phyloP scores from a whole-genome alignment of 352 stramenopile genomes.

The Lagenidium sp. region DNA sequence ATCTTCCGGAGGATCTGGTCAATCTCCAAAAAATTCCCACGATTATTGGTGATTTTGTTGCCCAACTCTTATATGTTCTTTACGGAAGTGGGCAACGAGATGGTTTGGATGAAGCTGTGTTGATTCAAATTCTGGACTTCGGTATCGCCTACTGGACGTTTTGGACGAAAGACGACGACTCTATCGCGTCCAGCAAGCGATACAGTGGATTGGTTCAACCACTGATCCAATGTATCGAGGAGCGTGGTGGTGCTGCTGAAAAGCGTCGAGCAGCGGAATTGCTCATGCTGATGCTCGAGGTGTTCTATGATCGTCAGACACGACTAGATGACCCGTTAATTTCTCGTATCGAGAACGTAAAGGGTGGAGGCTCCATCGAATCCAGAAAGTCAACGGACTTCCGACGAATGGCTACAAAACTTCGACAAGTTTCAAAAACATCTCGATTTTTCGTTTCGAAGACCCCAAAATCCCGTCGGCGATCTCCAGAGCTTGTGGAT shows the following conservation, averaged over 20 bases:
- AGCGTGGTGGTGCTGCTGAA: constrained; percentile 25
- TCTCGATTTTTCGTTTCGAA: constrained; percentile 47
- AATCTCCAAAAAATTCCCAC: constrained; percentile 57
- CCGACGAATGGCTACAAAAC: constrained; percentile 48
- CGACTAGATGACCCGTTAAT: constrained; percentile 40
- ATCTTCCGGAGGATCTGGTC: no score
- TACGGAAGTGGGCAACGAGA: constrained; percentile 19
- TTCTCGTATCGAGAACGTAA: constrained; percentile 31
- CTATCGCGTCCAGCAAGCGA: constrained; percentile 37
- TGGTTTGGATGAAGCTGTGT: constrained; percentile 32
- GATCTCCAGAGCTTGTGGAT: constrained; percentile 1
- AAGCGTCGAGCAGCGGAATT: constrained; percentile 57
- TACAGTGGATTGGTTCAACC: constrained; percentile 37
- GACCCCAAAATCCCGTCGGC: no score
- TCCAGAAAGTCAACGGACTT: constrained; percentile 66
- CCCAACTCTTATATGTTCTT: constrained; percentile 34
- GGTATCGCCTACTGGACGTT: constrained; percentile 69
- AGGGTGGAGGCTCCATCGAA: constrained; percentile 32
- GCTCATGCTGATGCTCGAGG: constrained; percentile 52
- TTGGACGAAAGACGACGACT: constrained; percentile 38
- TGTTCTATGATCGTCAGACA: constrained; percentile 39
- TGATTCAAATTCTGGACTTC: constrained; percentile 67
- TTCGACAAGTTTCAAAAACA: constrained; percentile 43
- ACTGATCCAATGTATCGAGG: constrained; percentile 49
- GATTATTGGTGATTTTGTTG: constrained; percentile 68